Evolutionary conservation across 2,329 filamentous ascomycete species (phyloP).

Genomic region (Tolypocladium pustulatum): DNA sequence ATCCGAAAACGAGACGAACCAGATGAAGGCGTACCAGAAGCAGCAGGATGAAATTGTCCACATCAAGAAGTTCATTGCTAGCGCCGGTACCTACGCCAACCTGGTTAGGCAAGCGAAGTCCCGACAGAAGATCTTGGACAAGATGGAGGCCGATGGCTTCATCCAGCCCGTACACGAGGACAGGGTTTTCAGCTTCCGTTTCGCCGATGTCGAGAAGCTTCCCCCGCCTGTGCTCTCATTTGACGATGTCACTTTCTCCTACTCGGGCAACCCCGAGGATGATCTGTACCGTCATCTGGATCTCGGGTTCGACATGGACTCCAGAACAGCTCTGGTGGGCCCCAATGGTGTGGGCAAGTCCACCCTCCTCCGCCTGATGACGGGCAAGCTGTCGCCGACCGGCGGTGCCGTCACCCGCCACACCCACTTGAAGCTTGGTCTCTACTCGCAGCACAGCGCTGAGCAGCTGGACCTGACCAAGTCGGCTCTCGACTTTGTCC

Average conservation of each 20-base stretch:
- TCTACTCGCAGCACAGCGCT: conserved; percentile 97
- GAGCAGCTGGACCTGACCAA: conserved; percentile 98
- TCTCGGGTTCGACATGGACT: conserved; percentile 99
- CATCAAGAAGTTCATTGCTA: conserved; percentile 99
- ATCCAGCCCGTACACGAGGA: conserved; percentile 84
- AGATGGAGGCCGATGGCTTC: conserved; percentile 99
- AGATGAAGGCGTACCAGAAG: conserved; percentile 98
- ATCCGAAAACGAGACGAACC: conserved; percentile 89
- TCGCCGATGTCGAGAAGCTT: conserved; percentile 98
- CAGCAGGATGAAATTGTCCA: conserved; percentile 98
- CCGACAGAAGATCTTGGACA: conserved; percentile 98
- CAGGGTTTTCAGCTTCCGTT: conserved; percentile 92
- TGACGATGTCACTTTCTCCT: conserved; percentile 95
- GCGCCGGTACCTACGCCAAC: conserved; percentile 98
- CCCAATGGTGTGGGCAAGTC: conserved; percentile 99
- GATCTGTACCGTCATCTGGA: conserved; percentile 95
- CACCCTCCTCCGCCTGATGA: conserved; percentile 91
- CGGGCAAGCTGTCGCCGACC: conserved; percentile 82
- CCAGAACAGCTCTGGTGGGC: conserved; percentile 88
- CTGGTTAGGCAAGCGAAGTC: conserved; percentile 98
- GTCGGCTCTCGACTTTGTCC: conserved; percentile 92
- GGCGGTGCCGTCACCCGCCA: conserved; percentile 75
- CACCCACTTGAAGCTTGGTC: conserved; percentile 95
- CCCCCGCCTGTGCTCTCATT: conserved; percentile 93
- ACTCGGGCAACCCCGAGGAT: conserved; percentile 80